Evolutionary conservation across 805 yeast species (phyloP).

Genomic region (Barnettozyma californica): DNA sequence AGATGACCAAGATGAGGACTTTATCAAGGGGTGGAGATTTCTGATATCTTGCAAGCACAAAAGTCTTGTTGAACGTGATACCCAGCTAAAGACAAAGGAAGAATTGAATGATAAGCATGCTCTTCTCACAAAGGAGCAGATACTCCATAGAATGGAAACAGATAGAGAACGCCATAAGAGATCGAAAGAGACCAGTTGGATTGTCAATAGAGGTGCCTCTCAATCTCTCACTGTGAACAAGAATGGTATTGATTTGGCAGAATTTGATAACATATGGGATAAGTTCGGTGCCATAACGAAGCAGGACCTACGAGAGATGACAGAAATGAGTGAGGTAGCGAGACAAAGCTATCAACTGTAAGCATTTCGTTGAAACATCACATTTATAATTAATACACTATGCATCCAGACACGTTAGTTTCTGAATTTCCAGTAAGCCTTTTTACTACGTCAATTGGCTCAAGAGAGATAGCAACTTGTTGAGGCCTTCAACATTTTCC

Average conservation of each 20-base stretch:
- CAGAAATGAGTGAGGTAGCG: constrained; percentile 51
- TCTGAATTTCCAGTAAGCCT: not conserved
- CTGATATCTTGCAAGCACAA: constrained; percentile 16
- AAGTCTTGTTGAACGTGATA: constrained; percentile 12
- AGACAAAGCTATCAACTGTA: constrained; percentile 39
- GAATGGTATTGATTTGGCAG: constrained; percentile 32
- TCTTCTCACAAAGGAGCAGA: constrained; percentile 40
- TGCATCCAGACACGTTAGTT: not conserved
- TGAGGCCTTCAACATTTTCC: constrained; percentile 62
- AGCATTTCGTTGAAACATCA: not conserved
- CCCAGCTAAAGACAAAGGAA: constrained; percentile 5
- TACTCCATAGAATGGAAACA: constrained; percentile 78
- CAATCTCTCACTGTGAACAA: constrained; percentile 1
- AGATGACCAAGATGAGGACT: constrained; percentile 7
- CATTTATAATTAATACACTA: too few species aligned
- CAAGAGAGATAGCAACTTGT: constrained; percentile 57
- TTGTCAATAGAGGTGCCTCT: constrained; percentile 42
- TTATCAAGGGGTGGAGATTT: constrained; percentile 19
- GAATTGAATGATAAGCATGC: not conserved
- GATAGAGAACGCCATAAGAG: constrained; percentile 89
- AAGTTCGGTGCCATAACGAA: constrained; percentile 31
- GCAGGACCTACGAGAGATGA: constrained; percentile 46
- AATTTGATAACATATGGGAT: constrained; percentile 46
- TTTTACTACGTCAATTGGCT: constrained; percentile 1
- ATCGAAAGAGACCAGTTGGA: constrained; percentile 78